Base-by-base conservation (phyloP, 208 protist genomes). In the Trypanosoma mega region DNA sequence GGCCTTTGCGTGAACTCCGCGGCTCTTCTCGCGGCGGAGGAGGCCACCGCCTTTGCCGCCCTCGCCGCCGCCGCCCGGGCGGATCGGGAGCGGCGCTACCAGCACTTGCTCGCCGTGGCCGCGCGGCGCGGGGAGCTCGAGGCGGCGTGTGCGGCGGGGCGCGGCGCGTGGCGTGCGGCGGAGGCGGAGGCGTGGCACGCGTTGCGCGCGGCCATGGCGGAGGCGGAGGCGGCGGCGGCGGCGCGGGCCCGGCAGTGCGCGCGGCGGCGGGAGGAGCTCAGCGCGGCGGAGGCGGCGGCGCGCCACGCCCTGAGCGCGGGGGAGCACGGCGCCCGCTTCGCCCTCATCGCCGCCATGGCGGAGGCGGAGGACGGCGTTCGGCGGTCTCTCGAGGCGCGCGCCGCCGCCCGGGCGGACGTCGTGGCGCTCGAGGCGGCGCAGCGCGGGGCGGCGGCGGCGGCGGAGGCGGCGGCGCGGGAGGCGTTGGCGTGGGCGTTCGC, bases 271-370 rank as follows among this genome's bases (percentile, higher is more conserved):
- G 29, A 64, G 34, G 34, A 6, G n/a, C n/a, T n/a, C n/a, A n/a
- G n/a, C n/a, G n/a, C n/a, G n/a, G n/a, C n/a, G n/a, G 84, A 91
- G 34, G 45, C 59, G 24, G 43, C 59, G n/a, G 34, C 34, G 8
- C 34, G 6, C 8, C 12, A 39, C 34, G 34, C 6, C 34, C 34
- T 12, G 34, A n/a, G n/a, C n/a, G 34, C 34, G 8, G 70, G 54
- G 31, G 76, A 83, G 61, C 76, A 66, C 39, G 43, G 74, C 8
- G 62, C 56, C 9, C 69, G 68, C 44, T n/a, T n/a, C n/a, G n/a
- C n/a, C n/a, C n/a, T n/a, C n/a, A n/a, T 64, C 20, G 61, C 69
- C 9, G 4, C 21, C 1, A 78, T 74, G 69, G 61, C 68, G 4
- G 53, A 63, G 18, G 30, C 73, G 2, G 73, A 77, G 33, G 65